Evolutionary conservation across 164 flowering plant genomes (phyloP), one percentile per base, ranked within the genome.

Genomic region (Vitis rupestris): DNA sequence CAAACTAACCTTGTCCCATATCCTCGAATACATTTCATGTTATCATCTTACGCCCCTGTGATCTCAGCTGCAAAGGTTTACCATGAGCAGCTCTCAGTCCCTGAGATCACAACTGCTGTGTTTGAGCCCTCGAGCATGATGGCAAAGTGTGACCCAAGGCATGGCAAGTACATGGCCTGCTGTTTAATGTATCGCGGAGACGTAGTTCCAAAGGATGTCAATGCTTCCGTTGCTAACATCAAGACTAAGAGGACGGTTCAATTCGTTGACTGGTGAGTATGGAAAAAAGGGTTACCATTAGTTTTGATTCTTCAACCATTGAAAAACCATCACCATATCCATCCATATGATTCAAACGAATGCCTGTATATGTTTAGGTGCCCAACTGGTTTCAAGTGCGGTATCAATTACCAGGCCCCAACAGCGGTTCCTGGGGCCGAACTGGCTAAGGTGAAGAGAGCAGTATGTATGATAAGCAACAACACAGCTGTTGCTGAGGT

Each of bases 381-480:
- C 70, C 95, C 95, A 2, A 90, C 95, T 65, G 95, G 93, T 58
- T 90, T 90, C 84, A 90, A 90, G 73, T 90, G 95, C 44, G 95
- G 93, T 2, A 90, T 90, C 71, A 90, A 90, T 78, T 90, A 90
- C 73, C 86, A 90, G 79, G 86, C 92, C 11, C 95, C 93, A 15
- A 78, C 93, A 53, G 89, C 88, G 63, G 95, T 90, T 10, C 93
- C 95, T 1, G 91, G 93, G 1, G 95, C 91, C 17, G 93, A 90
- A 73, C 90, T 90, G 37, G 95, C 95, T 49, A 86, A 72, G 82
- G 93, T 88, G 72, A 87, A 88, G 79, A 85, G 93, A 44, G 95
- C 95, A 14, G 95, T 90, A n/a, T 90, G 95, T 77, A 90, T 90
- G 95, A 90, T 90, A 64, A 90, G 95, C 78, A 90, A 90, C 84